Conservation (phyloP, 768 basidiomycete species). For the Phanerochaete sordida region DNA sequence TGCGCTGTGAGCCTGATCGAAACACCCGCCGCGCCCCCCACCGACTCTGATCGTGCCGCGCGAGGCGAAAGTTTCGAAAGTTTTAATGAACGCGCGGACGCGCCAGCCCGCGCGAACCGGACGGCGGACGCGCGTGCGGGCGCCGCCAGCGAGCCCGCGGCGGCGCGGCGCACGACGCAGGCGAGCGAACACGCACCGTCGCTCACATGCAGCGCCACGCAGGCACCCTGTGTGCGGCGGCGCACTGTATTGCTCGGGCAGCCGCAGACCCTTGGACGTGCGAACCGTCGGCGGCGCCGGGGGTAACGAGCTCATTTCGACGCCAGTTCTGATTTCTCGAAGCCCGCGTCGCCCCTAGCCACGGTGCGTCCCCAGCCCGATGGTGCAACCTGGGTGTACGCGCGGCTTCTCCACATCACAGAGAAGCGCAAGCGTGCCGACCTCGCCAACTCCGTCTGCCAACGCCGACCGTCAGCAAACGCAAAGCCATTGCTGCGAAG, state of each 20-base stretch:
- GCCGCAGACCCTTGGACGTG: background rate
- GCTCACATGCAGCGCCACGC: background rate
- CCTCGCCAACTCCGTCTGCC: background rate
- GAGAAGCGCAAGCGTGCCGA: background rate
- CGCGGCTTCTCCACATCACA: background rate
- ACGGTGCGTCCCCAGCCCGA: background rate
- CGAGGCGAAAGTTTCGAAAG: too few relatives aligned
- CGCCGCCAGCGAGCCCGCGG: too few relatives aligned
- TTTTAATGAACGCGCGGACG: too few relatives aligned
- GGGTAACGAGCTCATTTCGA: background rate
- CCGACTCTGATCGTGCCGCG: background rate
- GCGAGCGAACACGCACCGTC: background rate
- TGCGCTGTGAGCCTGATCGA: constrained; percentile 1
- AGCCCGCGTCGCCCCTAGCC: background rate
- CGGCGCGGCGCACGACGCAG: too few relatives aligned
- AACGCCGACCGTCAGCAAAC: background rate
- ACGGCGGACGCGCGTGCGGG: too few relatives aligned
- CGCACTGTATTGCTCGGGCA: background rate
- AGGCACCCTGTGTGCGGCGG: background rate
- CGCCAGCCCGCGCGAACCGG: too few relatives aligned
- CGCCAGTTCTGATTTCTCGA: constrained; percentile 7
- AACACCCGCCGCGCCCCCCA: background rate
- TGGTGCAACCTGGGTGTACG: background rate
- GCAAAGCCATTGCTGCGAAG: background rate
- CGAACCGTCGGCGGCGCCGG: background rate